A percentile compares a stretch with the other conserved stretches of the same genome.
Evolutionary conservation across 305 asterid species (phyloP).

Genomic region (Fraxinus sp.): DNA sequence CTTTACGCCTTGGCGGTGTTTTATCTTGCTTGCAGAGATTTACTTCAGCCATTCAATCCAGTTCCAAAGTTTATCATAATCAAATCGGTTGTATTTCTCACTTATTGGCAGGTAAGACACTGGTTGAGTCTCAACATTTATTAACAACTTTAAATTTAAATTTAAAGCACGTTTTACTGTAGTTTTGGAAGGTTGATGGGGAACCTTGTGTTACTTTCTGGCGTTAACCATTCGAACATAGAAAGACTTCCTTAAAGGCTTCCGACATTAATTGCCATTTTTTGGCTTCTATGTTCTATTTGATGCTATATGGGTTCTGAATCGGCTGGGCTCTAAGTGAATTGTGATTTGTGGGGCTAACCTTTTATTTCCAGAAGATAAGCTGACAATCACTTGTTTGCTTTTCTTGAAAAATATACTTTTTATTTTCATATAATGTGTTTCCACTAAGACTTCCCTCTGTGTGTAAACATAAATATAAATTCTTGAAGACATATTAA

Average conservation of each 20-base stretch:
- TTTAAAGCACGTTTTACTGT: background rate
- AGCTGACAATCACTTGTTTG: background rate
- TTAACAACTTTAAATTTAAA: background rate
- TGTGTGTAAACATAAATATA: background rate
- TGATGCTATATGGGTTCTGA: constrained; percentile 3
- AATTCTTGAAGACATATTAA: background rate
- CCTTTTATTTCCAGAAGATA: constrained; percentile 2
- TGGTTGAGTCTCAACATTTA: constrained; percentile 7
- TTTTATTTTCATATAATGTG: background rate
- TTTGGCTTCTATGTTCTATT: background rate
- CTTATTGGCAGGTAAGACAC: constrained; percentile 87
- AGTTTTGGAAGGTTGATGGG: background rate
- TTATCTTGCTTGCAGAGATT: constrained; percentile 92
- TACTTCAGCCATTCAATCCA: constrained; percentile 96
- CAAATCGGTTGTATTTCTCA: constrained; percentile 89
- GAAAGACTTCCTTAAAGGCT: background rate
- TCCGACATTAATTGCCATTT: background rate
- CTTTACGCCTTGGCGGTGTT: constrained; percentile 90
- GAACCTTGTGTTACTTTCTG: constrained; percentile 12
- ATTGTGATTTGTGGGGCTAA: background rate
- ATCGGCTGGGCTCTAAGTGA: background rate
- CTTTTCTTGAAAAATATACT: background rate
- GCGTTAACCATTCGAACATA: background rate
- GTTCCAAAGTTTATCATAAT: constrained; percentile 94
- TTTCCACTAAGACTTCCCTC: constrained; percentile 7